Evolutionary conservation across 208 protist genomes (phyloP), one percentile per base, ranked within the genome.

Genomic region (Leishmania tropica): DNA sequence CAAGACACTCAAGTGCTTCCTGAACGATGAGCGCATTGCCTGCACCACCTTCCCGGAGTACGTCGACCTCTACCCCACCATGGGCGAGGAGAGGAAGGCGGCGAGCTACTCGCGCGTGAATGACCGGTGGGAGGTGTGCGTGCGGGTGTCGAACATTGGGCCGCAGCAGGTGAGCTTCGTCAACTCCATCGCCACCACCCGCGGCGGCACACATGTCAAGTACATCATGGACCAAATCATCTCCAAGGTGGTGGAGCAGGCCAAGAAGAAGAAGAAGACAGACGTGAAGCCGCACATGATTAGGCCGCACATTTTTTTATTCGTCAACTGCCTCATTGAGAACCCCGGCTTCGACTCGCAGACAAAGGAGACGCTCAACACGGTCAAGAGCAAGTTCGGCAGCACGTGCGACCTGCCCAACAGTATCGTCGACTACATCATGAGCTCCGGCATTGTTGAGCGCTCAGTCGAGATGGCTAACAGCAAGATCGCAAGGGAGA

Each of bases 271-370:
- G 88, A 97, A 94, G 83, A 99, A 99, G 87, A 98, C 94, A 42
- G 94, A 98, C 4, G 93, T 99, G 47, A 99, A 99, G 87, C 92
- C 98, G 42, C 90, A 96, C 62, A 99, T 99, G 86, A 96, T 99
- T 77, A 99, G 99, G 60, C 95, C 96, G 40, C 97, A 99, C 88
- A 78, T 99, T n/a, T 99, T 95, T 83, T 84, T 99, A 40, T 99
- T 99, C 88, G 90, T 99, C 68, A 99, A 99, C 84, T 98, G 92
- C 76, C 95, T 99, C 40, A 99, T 99, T 83, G 99, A 99, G 51
- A 99, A 99, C 88, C 99, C 99, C 6, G 88, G 98, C 15, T 99
- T 99, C 88, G 99, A 99, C 85, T 99, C 98, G 35, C 99, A 99
- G 95, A 99, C 99, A 31, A 99, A 99, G 94, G 99, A 99, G 85